Evolutionary conservation across 202 grass and related monocot species (phyloP).

Genomic region (Setaria viridis): DNA sequence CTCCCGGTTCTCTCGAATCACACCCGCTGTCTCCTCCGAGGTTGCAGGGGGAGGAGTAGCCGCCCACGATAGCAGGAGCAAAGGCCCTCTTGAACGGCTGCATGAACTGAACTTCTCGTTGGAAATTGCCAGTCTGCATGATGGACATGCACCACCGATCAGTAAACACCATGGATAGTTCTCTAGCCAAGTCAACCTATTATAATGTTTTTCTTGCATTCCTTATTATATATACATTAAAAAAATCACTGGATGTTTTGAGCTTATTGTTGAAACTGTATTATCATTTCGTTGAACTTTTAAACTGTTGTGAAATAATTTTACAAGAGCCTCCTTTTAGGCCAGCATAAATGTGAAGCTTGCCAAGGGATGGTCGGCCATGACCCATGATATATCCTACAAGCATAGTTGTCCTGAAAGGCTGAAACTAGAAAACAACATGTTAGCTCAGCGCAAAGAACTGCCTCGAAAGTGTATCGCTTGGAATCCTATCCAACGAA

Average conservation of each 20-base stretch:
- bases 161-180: not conserved
- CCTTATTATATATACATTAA: too few species aligned
- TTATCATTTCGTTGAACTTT: not conserved
- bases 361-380: not conserved
- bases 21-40: constrained; percentile 40
- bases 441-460: not conserved
- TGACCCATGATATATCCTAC: not conserved
- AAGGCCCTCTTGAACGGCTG: constrained; percentile 3
- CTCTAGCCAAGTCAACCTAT: not conserved
- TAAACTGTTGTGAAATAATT: not conserved
- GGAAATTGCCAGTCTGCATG: constrained; percentile 2
- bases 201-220: not conserved
- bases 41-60: constrained; percentile 34
- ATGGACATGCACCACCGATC: not conserved
- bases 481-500: not conserved
- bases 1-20: constrained; percentile 50
- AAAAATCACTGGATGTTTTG: not conserved
- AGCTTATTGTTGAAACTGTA: not conserved
- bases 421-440: not conserved
- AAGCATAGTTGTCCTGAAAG: not conserved
- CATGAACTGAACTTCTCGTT: not conserved
- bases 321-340: not conserved
- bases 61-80: constrained; percentile 22
- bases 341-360: not conserved
- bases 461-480: not conserved